phyloP scores from a whole-genome alignment of 768 basidiomycete genomes.

The Pleurotus pulmonarius region DNA sequence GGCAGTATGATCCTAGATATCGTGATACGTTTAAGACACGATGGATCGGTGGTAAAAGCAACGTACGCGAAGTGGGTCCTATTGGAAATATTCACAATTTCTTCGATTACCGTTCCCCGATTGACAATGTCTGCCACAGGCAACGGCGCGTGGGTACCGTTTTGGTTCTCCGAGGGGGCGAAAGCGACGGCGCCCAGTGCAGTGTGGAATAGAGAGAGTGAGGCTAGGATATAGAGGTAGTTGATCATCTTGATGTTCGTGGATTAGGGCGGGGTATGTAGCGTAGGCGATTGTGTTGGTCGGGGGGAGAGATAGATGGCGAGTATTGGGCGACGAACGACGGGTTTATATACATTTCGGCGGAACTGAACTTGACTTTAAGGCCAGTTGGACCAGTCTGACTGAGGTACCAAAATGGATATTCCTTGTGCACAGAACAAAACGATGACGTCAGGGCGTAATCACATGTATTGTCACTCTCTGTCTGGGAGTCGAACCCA shows the following conservation, averaged over 20 bases:
- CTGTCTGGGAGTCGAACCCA: constrained; percentile 9
- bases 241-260: background rate
- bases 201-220: constrained; percentile 17
- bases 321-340: background rate
- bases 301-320: background rate
- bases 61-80: no score
- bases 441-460: background rate
- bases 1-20: no score
- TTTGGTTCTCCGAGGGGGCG: background rate
- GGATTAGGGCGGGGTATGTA: background rate
- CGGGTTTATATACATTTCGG: background rate
- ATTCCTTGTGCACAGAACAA: background rate
- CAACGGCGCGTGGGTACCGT: no score
- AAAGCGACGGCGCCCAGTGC: constrained; percentile 11
- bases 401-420: background rate
- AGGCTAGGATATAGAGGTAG: constrained; percentile 10
- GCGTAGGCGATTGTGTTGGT: background rate
- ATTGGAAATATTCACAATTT: no score
- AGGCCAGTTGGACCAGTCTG: background rate
- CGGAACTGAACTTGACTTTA: background rate
- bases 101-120: no score
- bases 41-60: no score
- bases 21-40: no score
- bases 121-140: no score
- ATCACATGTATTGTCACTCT: background rate